phyloP scores from a whole-genome alignment of 192 early-diverging fungal species.

The Dimargaris xerosporica region DNA sequence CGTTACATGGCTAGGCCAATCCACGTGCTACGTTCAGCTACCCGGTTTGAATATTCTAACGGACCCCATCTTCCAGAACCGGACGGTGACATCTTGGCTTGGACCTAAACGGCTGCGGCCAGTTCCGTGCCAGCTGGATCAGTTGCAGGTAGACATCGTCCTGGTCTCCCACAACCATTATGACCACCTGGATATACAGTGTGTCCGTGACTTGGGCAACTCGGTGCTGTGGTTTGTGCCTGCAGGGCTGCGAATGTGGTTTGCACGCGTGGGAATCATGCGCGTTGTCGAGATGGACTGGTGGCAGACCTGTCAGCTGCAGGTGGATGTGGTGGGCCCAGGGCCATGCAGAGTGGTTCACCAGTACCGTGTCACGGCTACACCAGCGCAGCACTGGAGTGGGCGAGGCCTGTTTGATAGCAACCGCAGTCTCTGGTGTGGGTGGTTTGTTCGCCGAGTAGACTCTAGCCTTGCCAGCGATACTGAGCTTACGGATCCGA shows the following conservation, averaged over 20 bases:
- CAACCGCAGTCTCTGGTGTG: constrained; percentile 24
- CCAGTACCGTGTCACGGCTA: constrained; percentile 14
- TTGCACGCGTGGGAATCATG: constrained; percentile 15
- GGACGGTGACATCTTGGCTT: constrained; percentile 26
- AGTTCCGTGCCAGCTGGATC: constrained; percentile 19
- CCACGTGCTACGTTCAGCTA: constrained; percentile 31
- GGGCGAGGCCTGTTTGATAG: constrained; percentile 30
- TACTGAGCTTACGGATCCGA: too few relatives aligned
- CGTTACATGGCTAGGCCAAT: constrained; percentile 20
- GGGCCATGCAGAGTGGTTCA: constrained; percentile 13
- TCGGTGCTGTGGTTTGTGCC: constrained; percentile 26
- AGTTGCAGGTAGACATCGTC: constrained; percentile 27
- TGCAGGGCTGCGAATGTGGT: constrained; percentile 22
- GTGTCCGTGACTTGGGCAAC: constrained; percentile 22
- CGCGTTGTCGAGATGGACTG: constrained; percentile 25
- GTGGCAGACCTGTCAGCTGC: constrained; percentile 17
- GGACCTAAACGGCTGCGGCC: constrained; percentile 28
- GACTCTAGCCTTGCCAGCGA: not conserved
- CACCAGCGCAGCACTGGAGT: constrained; percentile 20
- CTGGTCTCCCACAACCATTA: constrained; percentile 29
- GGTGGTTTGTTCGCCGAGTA: constrained; percentile 18
- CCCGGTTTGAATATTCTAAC: constrained; percentile 32
- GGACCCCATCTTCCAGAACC: constrained; percentile 30
- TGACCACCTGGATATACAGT: constrained; percentile 24
- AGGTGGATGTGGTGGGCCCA: not conserved